Conservation (phyloP, 768 basidiomycete genomes). For the Suillus clintonianus region DNA sequence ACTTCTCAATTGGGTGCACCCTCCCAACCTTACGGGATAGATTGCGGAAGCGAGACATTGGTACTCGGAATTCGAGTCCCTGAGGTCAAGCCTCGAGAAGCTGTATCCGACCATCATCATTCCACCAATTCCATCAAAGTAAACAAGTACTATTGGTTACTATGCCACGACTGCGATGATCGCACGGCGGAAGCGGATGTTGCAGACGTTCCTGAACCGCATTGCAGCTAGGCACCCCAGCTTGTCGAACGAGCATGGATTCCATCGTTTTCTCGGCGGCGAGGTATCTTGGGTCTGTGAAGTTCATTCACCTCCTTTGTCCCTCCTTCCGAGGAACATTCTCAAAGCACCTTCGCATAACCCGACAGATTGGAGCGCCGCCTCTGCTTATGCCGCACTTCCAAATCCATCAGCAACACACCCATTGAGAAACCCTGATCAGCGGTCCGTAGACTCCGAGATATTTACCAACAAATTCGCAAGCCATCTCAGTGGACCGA, state of each 20-base stretch:
- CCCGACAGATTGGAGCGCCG: conserved; percentile 77
- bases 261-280: conserved; percentile 93
- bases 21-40: conserved; percentile 42
- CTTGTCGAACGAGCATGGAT: conserved; percentile 92
- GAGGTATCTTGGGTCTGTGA: conserved; percentile 90
- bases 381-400: conserved; percentile 77
- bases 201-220: conserved; percentile 93
- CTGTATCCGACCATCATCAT: conserved; percentile 96
- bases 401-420: conserved; percentile 89
- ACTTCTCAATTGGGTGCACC: conserved; percentile 6
- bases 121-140: conserved; percentile 97
- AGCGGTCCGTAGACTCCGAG: conserved; percentile 95
- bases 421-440: conserved; percentile 90
- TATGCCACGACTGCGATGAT: conserved; percentile 96
- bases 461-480: conserved; percentile 95
- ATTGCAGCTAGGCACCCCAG: conserved; percentile 91
- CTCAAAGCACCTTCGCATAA: conserved; percentile 94
- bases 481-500: conserved; percentile 83
- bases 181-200: conserved; percentile 87
- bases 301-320: conserved; percentile 83
- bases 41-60: conserved; percentile 81
- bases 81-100: conserved; percentile 78
- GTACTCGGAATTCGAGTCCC: conserved; percentile 97
- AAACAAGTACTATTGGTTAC: conserved; percentile 89
- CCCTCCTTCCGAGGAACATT: conserved; percentile 91